Evolutionary conservation across 306 rosid species (phyloP), one percentile per base, ranked within the genome.

Genomic region (Ochetophila trinervis): DNA sequence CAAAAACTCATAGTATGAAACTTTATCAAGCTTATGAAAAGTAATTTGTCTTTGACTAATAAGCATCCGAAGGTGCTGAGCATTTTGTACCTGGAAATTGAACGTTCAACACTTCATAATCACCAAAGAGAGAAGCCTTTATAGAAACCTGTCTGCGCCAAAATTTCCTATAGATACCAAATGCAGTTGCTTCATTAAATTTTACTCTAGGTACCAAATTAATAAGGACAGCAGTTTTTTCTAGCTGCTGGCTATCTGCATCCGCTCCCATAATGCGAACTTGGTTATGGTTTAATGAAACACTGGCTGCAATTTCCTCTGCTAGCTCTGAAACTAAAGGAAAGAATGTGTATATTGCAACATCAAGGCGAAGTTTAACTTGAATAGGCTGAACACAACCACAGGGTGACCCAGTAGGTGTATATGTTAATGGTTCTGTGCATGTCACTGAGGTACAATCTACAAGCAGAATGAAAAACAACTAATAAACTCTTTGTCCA

Each of bases 231-330:
- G 74, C 68, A 70, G 96, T 90, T 77, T 86, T 78, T 67, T 88
- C 96, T 15, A 84, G 70, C 85, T 84, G 91, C 77, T 85, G 94
- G 68, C 47, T 78, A 57, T 89, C 78, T 50, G 91, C 97, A 72
- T 93, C 86, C 3, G 99, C 99, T 76, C 91, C 99, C 84, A 86
- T 82, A 21, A 93, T 83, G 52, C 96, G 96, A 74, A 93, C 99
- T 82, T 93, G 99, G 74, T 79, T 83, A 70, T 69, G 86, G 78
- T 89, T 88, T 65, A 93, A 85, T 22, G 64, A 35, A 70, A 83
- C 66, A 53, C 95, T 82, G 12, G 79, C 87, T 16, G 99, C 88
- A 48, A 93, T 86, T 72, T 89, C 96, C 75, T 79, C 65, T 17
- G 99, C 91, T 30, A 93, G 88, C 80, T 86, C 53, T 49, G 94